These are phyloP conservation scores for Rubia peregrina DNA, from an alignment of 305 asterid species.

Conservation along the genomic window DNA sequence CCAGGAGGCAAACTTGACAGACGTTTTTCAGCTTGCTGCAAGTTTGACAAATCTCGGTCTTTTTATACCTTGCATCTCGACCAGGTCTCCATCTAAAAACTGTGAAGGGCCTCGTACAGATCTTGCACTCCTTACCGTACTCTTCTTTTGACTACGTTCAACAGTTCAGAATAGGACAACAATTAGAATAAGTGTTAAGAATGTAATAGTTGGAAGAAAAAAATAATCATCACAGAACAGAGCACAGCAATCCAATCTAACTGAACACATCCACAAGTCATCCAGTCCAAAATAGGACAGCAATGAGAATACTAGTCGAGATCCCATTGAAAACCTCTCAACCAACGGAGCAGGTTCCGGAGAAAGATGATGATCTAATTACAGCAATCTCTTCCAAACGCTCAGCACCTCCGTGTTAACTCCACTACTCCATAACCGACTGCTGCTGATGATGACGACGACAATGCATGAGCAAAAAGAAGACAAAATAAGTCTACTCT, in stretches of 20 bases:
- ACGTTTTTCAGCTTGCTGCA: constrained; percentile 94
- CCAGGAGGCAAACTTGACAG: constrained; percentile 95
- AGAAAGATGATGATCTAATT: neutral
- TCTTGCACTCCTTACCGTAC: constrained; percentile 93
- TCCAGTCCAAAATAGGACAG: neutral
- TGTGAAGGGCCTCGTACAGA: constrained; percentile 90
- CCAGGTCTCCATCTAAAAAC: constrained; percentile 98
- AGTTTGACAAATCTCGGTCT: constrained; percentile 89
- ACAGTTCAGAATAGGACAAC: neutral
- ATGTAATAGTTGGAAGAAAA: neutral
- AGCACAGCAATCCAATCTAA: neutral
- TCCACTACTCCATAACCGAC: neutral
- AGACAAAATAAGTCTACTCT: neutral
- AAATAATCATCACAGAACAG: neutral
- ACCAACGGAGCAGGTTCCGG: neutral
- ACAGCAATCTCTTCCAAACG: neutral
- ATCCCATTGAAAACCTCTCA: too few species aligned
- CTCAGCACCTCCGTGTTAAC: neutral
- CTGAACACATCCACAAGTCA: neutral
- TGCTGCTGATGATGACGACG: neutral
- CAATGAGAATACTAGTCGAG: neutral
- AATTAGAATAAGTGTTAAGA: neutral
- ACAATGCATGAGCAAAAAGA: neutral
- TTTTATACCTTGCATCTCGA: constrained; percentile 95
- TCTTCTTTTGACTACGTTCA: constrained; percentile 72